Evolutionary conservation across 2,329 filamentous ascomycete species (phyloP).

Genomic region (Alternaria postmessia): DNA sequence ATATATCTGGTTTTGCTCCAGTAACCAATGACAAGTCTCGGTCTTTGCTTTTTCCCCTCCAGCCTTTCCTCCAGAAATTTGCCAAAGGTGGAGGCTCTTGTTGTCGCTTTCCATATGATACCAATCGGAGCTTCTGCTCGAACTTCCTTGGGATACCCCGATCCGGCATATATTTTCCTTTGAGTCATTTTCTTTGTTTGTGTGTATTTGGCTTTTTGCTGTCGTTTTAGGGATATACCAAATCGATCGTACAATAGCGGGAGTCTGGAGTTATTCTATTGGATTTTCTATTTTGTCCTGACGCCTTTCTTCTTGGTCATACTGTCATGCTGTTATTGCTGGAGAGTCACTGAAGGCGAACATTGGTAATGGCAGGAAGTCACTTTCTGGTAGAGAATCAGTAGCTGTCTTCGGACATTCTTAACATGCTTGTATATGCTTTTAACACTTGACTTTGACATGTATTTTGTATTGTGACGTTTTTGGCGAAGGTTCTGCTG

Average conservation of each 20-base stretch:
- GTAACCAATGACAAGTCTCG: slow-evolving; percentile 23
- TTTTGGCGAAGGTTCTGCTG: neutral
- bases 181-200: slow-evolving; percentile 12
- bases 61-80: neutral
- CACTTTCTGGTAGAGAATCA: neutral
- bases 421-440: slow-evolving; percentile 15
- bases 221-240: slow-evolving; percentile 36
- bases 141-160: slow-evolving; percentile 21
- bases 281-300: neutral
- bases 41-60: slow-evolving; percentile 8
- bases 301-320: neutral
- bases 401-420: slow-evolving; percentile 6
- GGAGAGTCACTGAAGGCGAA: neutral
- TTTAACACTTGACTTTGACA: neutral
- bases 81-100: slow-evolving; percentile 33
- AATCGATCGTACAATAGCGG: slow-evolving; percentile 37
- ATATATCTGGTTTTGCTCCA: slow-evolving; percentile 21
- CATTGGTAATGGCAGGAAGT: slow-evolving; percentile 22
- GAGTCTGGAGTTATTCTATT: slow-evolving; percentile 20
- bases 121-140: slow-evolving; percentile 37
- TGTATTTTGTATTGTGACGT: neutral
- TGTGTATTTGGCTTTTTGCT: neutral
- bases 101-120: slow-evolving; percentile 42
- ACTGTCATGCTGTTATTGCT: slow-evolving; percentile 4
- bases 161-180: slow-evolving; percentile 11